Evolutionary conservation across 345 rosid genomes (phyloP), one percentile per base, ranked within the genome.

Genomic region (Passiflora organensis): DNA sequence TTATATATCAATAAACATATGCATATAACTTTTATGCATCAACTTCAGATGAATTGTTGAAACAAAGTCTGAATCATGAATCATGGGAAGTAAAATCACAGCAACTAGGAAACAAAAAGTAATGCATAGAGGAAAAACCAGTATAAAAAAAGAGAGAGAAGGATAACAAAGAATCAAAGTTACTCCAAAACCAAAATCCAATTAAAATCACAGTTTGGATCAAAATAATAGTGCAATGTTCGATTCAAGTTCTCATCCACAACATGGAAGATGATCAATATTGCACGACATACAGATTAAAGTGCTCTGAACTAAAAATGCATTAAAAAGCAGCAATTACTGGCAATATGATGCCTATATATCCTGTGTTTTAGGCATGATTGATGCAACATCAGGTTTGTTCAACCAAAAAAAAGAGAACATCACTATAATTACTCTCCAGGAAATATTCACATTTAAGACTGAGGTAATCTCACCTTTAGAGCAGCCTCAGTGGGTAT

Each of bases 401-500:
- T 8, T 37, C 13, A 12, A 36, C 41, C 43, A 56, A 53, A 32
- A 4, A 23, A 36, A 45, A 25, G 14, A 54, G 22, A 58, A 32
- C n/a, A 15, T 15, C n/a, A 41, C 43, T 15, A 3, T 2, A 28
- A 2, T 3, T 28, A 28, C 34, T 28, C 8, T 28, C 8, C 34
- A 28, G 34, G 34, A 28, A 28, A 28, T 2, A 28, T 28, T 8
- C 34, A 28, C 34, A 28, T 28, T 28, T 8, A 28, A 28, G 5
- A 28, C 5, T 28, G 49, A 21, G 15, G 52, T 53, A 25, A 14
- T 32, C 42, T 74, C 50, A 93, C 99, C 91, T 93, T 93, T 56
- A 93, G 64, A n/a, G 99, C 99, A 64, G 99, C 99, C 65, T 89
- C 99, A 38, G 97, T 93, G 41, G 99, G 88, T 77, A 86, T 67